Evolutionary conservation across 2,329 filamentous ascomycete species (phyloP).

Genomic region (Colletotrichum theobromicola): DNA sequence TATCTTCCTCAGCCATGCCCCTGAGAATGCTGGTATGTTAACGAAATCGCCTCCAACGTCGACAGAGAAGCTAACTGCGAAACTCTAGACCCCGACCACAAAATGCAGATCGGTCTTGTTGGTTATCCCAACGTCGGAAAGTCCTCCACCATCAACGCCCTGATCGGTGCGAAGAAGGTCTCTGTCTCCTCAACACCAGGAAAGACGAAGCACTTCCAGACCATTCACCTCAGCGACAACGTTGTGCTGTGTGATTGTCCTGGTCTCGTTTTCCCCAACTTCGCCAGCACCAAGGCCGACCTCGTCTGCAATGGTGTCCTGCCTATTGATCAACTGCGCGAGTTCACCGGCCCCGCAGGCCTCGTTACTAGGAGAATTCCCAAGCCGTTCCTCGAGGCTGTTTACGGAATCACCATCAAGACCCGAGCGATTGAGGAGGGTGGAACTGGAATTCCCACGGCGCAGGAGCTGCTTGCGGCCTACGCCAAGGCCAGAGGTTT

Average conservation of each 20-base stretch:
- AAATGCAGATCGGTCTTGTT: slow-evolving; percentile 90
- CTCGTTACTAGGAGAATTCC: slow-evolving; percentile 88
- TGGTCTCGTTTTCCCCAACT: slow-evolving; percentile 98
- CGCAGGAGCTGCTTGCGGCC: slow-evolving; percentile 81
- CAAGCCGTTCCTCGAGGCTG: slow-evolving; percentile 84
- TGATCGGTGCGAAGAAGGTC: slow-evolving; percentile 98
- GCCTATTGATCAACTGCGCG: slow-evolving; percentile 94
- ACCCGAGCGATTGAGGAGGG: slow-evolving; percentile 87
- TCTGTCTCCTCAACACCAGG: slow-evolving; percentile 96
- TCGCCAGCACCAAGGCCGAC: slow-evolving; percentile 94
- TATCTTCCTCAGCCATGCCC: slow-evolving; percentile 79
- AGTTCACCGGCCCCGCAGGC: slow-evolving; percentile 85
- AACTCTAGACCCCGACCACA: slow-evolving; percentile 54
- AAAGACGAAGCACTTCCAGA: slow-evolving; percentile 99
- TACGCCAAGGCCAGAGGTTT: slow-evolving; percentile 92
- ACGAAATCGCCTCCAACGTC: neutral
- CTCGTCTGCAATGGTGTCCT: slow-evolving; percentile 94
- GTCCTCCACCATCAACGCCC: slow-evolving; percentile 97
- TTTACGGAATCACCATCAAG: slow-evolving; percentile 91
- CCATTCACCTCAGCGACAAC: slow-evolving; percentile 87
- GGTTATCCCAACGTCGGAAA: slow-evolving; percentile 99
- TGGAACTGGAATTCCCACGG: slow-evolving; percentile 84
- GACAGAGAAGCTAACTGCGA: slow-evolving; percentile 11
- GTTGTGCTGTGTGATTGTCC: slow-evolving; percentile 97
- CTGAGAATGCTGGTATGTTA: slow-evolving; percentile 55